Base-by-base conservation (phyloP, 345 rosid species). In the Arabidopsis arenosa region DNA sequence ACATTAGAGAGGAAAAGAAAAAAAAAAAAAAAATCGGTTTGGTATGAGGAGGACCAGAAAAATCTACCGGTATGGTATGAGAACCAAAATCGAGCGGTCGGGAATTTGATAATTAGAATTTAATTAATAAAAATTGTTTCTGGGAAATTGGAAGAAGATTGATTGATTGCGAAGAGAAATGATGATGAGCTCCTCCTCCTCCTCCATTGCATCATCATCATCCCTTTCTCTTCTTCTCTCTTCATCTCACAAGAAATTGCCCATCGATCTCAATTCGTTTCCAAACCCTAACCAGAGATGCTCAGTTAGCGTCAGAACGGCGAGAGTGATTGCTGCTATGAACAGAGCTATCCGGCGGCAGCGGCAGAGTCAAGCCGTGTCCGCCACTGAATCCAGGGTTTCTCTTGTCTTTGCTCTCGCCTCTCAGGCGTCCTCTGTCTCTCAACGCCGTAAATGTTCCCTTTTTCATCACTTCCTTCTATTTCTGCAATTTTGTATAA, bases 371-470 rank as follows among this genome's bases (percentile, higher is more conserved):
- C 85, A 80, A 68, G 59, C 82, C 51, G 73, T 84, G 58, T 90
- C 92, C 1, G 89, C 88, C 43, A 69, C 72, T 39, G 97, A 90
- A 80, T 80, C 92, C 76, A 88, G 98, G 59, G 60, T 86, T 45
- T 87, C 98, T 63, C 98, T 94, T 49, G 85, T 90, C 49, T 80
- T 90, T 28, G 96, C 97, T 45, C 93, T 93, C 72, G 90, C 87
- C 62, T 84, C 94, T 60, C 98, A 93, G 55, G 83, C 79, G 0
- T 79, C 82, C 6, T 82, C 89, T 8, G 78, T 82, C 49, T 87
- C 94, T 47, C 96, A 90, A 86, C 85, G 96, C 85, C 89, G 98
- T 92, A 91, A 80, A 73, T 83, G 84, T 83, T 77, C 51, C 39
- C 15, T 49, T 44, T 75, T 74, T 49, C 9, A 0, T 51, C 5